A percentile compares a stretch with the other conserved stretches of the same genome.
These are phyloP conservation scores for Paulownia fortunei DNA, from an alignment of 257 asterid species.

Conservation along the genomic window DNA sequence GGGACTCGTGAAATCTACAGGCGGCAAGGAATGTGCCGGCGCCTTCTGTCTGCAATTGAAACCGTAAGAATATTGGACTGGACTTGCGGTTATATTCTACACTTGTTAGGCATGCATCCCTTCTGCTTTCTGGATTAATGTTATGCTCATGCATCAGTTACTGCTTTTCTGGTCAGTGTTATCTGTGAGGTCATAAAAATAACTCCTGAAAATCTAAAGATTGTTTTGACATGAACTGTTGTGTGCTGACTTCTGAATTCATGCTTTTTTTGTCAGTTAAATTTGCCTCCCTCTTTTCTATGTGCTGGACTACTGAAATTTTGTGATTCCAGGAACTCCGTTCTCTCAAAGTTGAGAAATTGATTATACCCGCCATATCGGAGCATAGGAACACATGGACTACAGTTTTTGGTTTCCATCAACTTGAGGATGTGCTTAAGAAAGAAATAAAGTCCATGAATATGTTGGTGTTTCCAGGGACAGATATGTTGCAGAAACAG, in stretches of 20 bases:
- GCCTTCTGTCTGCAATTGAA: conserved; percentile 82
- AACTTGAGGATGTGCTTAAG: conserved; percentile 62
- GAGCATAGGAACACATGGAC: conserved; percentile 91
- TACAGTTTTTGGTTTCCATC: conserved; percentile 70
- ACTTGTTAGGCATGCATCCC: background rate
- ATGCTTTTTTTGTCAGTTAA: conserved; percentile 8
- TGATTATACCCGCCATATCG: conserved; percentile 88
- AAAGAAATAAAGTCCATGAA: conserved; percentile 68
- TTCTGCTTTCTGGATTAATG: conserved; percentile 21
- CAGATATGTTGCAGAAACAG: conserved; percentile 85
- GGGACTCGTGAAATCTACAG: conserved; percentile 86
- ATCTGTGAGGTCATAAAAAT: conserved; percentile 8
- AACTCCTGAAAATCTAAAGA: background rate
- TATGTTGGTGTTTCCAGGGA: conserved; percentile 92
- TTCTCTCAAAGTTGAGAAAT: conserved; percentile 64
- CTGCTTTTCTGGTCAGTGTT: conserved; percentile 23
- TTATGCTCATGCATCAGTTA: conserved; percentile 15
- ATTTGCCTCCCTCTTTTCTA: background rate
- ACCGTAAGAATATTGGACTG: conserved; percentile 45
- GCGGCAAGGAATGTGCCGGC: conserved; percentile 96
- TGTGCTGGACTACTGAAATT: background rate
- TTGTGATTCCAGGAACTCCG: conserved; percentile 64
- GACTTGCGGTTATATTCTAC: background rate
- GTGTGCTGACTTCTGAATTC: background rate
- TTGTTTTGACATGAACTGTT: background rate